Conservation (phyloP, 305 asterid species). For the Stenogyne calaminthoides region DNA sequence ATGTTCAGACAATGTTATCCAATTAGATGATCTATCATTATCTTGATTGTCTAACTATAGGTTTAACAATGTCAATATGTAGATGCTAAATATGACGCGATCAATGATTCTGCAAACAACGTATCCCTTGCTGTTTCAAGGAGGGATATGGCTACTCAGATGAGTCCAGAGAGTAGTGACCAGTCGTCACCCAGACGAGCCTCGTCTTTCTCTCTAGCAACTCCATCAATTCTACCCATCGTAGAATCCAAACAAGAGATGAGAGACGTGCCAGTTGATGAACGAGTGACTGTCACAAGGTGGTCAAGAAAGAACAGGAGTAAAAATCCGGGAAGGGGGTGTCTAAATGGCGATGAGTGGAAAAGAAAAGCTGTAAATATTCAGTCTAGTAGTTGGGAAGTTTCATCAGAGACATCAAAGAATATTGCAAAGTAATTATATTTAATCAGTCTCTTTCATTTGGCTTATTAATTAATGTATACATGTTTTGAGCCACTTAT, state of each 20-base stretch:
- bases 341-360: conserved; percentile 61
- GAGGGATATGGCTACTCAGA: conserved; percentile 74
- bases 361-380: conserved; percentile 62
- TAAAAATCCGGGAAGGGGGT: conserved; percentile 47
- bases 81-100: conserved; percentile 52
- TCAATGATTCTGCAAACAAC: conserved; percentile 46
- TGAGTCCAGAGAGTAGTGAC: conserved; percentile 66
- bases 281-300: conserved; percentile 78
- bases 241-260: conserved; percentile 63
- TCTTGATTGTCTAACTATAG: not conserved
- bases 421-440: conserved; percentile 62
- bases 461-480: not conserved
- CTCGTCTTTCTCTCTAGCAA: conserved; percentile 63
- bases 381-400: conserved; percentile 64
- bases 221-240: conserved; percentile 57
- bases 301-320: conserved; percentile 78
- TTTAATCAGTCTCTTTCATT: conserved; percentile 14
- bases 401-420: conserved; percentile 53
- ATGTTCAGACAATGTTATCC: not conserved
- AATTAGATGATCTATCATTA: not conserved
- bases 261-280: conserved; percentile 79
- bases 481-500: conserved; percentile 10
- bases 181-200: conserved; percentile 44
- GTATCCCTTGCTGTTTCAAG: conserved; percentile 69
- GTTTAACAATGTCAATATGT: not conserved